phyloP scores from a whole-genome alignment of 768 basidiomycete genomes.

The Podaxis sp. region DNA sequence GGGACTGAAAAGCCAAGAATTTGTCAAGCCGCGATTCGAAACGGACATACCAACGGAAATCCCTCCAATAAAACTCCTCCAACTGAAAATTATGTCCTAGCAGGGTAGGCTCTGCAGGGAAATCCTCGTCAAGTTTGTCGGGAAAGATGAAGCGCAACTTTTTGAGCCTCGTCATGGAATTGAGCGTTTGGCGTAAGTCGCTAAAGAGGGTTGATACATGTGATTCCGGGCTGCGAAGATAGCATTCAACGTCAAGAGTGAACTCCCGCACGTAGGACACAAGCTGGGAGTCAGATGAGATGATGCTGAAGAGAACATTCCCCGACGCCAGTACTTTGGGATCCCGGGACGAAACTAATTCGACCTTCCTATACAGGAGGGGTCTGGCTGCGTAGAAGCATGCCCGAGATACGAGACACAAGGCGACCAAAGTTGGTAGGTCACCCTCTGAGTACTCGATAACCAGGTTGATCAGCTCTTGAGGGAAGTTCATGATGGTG shows the following conservation, averaged over 20 bases:
- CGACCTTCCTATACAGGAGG: conserved; percentile 6
- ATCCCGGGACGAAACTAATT: not conserved
- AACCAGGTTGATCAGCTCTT: conserved; percentile 5
- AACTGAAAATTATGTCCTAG: conserved; percentile 1
- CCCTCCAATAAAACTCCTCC: conserved; percentile 5
- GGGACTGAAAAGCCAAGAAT: not conserved
- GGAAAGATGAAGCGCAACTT: not conserved
- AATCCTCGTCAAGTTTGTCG: conserved; percentile 2
- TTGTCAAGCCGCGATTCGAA: not conserved
- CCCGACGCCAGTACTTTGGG: not conserved
- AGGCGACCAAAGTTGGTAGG: not conserved
- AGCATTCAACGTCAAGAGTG: not conserved
- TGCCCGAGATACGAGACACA: conserved; percentile 9
- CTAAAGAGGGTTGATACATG: not conserved
- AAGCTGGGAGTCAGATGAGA: conserved; percentile 1
- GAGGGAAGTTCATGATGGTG: not conserved
- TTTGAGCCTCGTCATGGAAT: conserved; percentile 1
- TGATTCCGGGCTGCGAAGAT: not conserved
- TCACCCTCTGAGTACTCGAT: conserved; percentile 6
- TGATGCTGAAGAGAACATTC: not conserved
- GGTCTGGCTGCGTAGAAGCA: conserved; percentile 4
- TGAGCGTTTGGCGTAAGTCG: not conserved
- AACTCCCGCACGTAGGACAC: conserved; percentile 6
- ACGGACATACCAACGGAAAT: conserved; percentile 12
- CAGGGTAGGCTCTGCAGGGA: not conserved